Conservation (phyloP, 2,329 filamentous ascomycete genomes). For the Lasiodiplodia hormozganensis region DNA sequence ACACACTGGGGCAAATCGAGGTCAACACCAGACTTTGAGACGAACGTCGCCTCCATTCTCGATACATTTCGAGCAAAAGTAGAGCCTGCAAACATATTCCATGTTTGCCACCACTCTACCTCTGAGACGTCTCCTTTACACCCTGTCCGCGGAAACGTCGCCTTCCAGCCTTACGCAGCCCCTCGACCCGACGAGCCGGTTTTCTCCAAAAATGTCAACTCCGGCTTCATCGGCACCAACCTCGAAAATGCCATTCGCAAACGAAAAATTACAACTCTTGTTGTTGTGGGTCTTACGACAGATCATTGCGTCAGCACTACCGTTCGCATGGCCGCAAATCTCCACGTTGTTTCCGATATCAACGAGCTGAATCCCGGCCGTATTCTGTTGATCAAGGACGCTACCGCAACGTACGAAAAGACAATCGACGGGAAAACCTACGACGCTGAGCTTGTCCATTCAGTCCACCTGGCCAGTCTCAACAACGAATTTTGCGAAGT, state of each 20-base stretch:
- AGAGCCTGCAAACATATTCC: constrained; percentile 3
- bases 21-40: constrained; percentile 1
- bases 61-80: neutral
- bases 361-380: neutral
- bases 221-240: constrained; percentile 14
- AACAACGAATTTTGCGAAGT: constrained; percentile 18
- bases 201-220: constrained; percentile 18
- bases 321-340: constrained; percentile 15
- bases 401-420: constrained; percentile 9
- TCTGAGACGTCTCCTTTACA: neutral
- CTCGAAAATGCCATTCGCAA: constrained; percentile 7
- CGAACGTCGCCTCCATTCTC: neutral
- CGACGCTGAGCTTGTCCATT: constrained; percentile 5
- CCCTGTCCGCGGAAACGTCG: neutral
- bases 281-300: neutral
- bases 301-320: constrained; percentile 23
- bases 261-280: neutral
- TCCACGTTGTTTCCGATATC: neutral
- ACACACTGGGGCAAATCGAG: constrained; percentile 1
- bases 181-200: neutral
- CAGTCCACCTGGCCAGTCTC: constrained; percentile 7
- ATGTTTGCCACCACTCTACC: constrained; percentile 5
- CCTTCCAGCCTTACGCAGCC: constrained; percentile 15
- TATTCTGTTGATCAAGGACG: constrained; percentile 6
- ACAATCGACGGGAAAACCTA: neutral